Percentiles rank a stretch among this genome's conserved stretches.
phyloP scores from a whole-genome alignment of 106 monocot genomes.

The Phalaenopsis aphrodite region DNA sequence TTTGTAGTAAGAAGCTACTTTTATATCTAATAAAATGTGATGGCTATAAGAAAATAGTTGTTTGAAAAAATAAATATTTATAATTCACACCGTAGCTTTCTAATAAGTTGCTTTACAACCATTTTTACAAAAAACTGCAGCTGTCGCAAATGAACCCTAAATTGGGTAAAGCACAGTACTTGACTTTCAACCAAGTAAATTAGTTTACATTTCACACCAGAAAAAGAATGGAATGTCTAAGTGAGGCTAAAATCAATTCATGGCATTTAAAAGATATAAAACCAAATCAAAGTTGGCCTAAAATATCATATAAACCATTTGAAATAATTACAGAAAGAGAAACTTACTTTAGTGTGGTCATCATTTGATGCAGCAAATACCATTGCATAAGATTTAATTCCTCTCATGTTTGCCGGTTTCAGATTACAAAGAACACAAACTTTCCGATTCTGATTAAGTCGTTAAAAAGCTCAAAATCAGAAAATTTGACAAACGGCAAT shows the following conservation, averaged over 20 bases:
- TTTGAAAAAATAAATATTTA: no score
- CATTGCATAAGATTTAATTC: conserved; percentile 98
- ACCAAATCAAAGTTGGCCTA: neutral
- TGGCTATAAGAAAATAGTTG: no score
- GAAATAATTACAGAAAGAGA: neutral
- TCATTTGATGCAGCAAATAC: conserved; percentile 83
- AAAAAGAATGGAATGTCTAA: neutral
- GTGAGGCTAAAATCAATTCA: neutral
- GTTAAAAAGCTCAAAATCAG: neutral
- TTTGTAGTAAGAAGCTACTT: no score
- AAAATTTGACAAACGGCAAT: neutral
- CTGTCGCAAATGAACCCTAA: no score
- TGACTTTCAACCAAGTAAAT: no score
- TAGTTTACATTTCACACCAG: no score
- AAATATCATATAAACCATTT: neutral
- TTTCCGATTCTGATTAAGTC: conserved; percentile 64
- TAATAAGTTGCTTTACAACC: no score
- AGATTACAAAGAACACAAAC: conserved; percentile 96
- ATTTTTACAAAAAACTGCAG: no score
- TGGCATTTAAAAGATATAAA: neutral
- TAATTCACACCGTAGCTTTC: no score
- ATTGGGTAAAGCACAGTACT: no score
- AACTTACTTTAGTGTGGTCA: conserved; percentile 66
- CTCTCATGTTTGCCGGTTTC: conserved; percentile 91
- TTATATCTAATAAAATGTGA: no score